Conservation (phyloP, 306 rosid species). For the Castanopsis chinensis region DNA sequence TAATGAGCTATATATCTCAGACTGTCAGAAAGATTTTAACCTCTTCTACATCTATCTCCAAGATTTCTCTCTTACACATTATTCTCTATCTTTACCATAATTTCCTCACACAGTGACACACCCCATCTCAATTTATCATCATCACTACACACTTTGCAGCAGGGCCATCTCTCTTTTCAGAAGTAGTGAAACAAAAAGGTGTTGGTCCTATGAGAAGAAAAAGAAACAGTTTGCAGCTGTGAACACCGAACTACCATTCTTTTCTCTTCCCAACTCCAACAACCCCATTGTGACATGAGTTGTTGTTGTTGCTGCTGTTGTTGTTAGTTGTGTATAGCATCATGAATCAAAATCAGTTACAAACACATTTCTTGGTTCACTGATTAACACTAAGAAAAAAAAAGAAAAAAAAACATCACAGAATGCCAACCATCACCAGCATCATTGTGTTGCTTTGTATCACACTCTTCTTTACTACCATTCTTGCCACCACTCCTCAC, state of each 20-base stretch:
- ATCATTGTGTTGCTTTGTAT: background rate
- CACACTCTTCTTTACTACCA: conserved; percentile 9
- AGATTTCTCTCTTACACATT: background rate
- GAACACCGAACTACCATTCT: conserved; percentile 30
- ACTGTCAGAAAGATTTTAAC: conserved; percentile 19
- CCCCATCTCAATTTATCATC: too few relatives aligned
- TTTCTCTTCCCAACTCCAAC: background rate
- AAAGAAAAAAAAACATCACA: too few relatives aligned
- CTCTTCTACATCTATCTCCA: conserved; percentile 7
- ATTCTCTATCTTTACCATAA: background rate
- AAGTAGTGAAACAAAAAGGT: background rate
- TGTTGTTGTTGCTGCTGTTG: too few relatives aligned
- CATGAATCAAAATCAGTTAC: too few relatives aligned
- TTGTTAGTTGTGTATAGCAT: too few relatives aligned
- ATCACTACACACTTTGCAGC: too few relatives aligned
- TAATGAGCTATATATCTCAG: background rate
- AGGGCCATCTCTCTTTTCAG: background rate
- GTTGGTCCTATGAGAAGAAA: too few relatives aligned
- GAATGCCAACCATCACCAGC: conserved; percentile 3
- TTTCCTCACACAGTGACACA: too few relatives aligned
- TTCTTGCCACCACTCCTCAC: background rate
- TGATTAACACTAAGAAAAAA: too few relatives aligned
- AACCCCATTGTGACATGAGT: too few relatives aligned
- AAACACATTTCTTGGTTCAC: too few relatives aligned
- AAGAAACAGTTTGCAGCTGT: background rate